Percentiles rank a stretch among this genome's conserved stretches.
Evolutionary conservation across 192 early-diverging fungal genomes (phyloP).

Genomic region (Dissophora ornata): DNA sequence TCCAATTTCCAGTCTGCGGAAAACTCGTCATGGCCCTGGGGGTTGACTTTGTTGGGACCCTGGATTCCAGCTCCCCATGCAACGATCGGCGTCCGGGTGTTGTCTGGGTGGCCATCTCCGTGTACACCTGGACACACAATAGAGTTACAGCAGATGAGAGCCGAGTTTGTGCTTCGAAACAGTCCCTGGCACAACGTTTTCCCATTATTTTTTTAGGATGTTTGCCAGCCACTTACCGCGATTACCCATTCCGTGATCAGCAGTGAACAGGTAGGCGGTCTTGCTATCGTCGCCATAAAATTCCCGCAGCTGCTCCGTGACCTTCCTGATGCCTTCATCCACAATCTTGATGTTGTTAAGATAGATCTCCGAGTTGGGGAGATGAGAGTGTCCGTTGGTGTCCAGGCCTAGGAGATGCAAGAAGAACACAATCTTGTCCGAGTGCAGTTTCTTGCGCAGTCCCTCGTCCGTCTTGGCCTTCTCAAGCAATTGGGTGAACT

Average conservation of each 20-base stretch:
- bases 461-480: conserved; percentile 55
- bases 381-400: conserved; percentile 91
- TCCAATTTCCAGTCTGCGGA: conserved; percentile 78
- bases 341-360: conserved; percentile 87
- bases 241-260: conserved; percentile 97
- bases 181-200: conserved; percentile 6
- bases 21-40: conserved; percentile 80
- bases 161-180: background rate
- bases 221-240: conserved; percentile 62
- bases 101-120: conserved; percentile 96
- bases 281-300: conserved; percentile 85
- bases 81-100: conserved; percentile 93
- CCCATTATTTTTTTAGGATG: too few species aligned
- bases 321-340: conserved; percentile 77
- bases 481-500: conserved; percentile 79
- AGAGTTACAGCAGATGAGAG: background rate
- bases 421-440: conserved; percentile 90
- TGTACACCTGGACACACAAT: conserved; percentile 71
- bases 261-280: conserved; percentile 92
- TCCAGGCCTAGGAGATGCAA: conserved; percentile 95
- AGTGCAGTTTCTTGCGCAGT: conserved; percentile 69
- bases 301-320: conserved; percentile 75
- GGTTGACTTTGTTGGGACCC: conserved; percentile 62
- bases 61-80: conserved; percentile 95
- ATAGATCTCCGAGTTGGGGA: conserved; percentile 89